Conservation (phyloP, 257 asterid species). For the Solanum rostratum region DNA sequence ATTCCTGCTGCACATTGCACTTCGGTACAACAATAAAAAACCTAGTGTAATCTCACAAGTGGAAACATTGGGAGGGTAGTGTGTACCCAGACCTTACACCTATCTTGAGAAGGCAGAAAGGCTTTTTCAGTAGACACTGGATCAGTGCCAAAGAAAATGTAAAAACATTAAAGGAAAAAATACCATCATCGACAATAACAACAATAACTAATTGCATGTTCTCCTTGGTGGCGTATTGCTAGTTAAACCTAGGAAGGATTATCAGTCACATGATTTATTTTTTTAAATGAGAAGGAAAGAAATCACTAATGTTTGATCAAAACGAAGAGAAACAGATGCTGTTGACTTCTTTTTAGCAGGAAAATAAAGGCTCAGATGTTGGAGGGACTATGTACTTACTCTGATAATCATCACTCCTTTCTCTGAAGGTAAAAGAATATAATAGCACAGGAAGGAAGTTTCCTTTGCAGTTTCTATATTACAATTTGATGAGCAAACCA, state of each 20-base stretch:
- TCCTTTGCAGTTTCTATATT: constrained; percentile 61
- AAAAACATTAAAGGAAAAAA: not conserved
- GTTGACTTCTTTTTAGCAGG: not conserved
- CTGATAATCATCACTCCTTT: constrained; percentile 84
- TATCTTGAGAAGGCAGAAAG: not conserved
- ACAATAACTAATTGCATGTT: not conserved
- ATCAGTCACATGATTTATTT: not conserved
- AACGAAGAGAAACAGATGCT: not conserved
- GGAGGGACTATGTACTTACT: constrained; percentile 27
- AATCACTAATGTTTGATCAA: not conserved
- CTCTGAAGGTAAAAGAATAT: constrained; percentile 83
- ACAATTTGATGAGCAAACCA: constrained; percentile 77
- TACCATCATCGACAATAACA: not conserved
- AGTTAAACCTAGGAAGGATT: not conserved
- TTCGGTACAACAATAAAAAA: not conserved
- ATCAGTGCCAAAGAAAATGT: not conserved
- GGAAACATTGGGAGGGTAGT: too few species aligned
- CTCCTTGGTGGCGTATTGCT: not conserved
- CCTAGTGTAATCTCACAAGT: not conserved
- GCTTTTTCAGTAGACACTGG: not conserved
- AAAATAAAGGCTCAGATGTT: not conserved
- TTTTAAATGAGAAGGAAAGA: not conserved
- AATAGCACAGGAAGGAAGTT: constrained; percentile 68
- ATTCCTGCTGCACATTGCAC: not conserved
- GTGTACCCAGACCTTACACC: too few species aligned